These are phyloP conservation scores for Marasmius tenuissimus DNA, from an alignment of 1,284 basidiomycete genomes.

Conservation along the genomic window DNA sequence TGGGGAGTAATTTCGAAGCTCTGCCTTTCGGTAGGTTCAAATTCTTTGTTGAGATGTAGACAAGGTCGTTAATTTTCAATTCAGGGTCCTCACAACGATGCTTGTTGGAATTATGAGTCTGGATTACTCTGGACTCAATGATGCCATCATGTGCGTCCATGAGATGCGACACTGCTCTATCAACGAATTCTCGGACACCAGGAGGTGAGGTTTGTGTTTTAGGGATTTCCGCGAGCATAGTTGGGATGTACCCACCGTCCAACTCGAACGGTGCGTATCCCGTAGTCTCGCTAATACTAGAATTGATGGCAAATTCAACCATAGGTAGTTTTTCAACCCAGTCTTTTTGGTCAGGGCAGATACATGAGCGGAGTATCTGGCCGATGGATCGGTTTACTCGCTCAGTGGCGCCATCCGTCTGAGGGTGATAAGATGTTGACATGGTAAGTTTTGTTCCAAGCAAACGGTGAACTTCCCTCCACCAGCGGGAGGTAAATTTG, in stretches of 20 bases:
- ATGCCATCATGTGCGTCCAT: constrained; percentile 29
- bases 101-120: constrained; percentile 27
- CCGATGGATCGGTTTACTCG: constrained; percentile 22
- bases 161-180: constrained; percentile 9
- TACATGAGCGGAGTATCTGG: constrained; percentile 24
- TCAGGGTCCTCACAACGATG: constrained; percentile 2
- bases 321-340: constrained; percentile 30
- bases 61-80: background rate
- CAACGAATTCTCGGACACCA: background rate
- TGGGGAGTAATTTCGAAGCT: constrained; percentile 26
- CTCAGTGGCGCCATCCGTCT: constrained; percentile 20
- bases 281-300: constrained; percentile 24
- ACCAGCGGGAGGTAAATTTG: constrained; percentile 27
- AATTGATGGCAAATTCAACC: constrained; percentile 21
- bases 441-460: constrained; percentile 19
- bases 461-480: constrained; percentile 24
- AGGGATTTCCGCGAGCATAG: background rate
- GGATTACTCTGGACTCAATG: constrained; percentile 22
- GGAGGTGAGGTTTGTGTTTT: background rate
- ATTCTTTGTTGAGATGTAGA: constrained; percentile 27
- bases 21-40: constrained; percentile 26
- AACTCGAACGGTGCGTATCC: constrained; percentile 38
- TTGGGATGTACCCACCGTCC: constrained; percentile 23
- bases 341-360: constrained; percentile 30
- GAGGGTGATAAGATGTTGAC: background rate